Base-by-base conservation (phyloP, 2,329 filamentous ascomycete genomes). In the Aschersonia sp. region DNA sequence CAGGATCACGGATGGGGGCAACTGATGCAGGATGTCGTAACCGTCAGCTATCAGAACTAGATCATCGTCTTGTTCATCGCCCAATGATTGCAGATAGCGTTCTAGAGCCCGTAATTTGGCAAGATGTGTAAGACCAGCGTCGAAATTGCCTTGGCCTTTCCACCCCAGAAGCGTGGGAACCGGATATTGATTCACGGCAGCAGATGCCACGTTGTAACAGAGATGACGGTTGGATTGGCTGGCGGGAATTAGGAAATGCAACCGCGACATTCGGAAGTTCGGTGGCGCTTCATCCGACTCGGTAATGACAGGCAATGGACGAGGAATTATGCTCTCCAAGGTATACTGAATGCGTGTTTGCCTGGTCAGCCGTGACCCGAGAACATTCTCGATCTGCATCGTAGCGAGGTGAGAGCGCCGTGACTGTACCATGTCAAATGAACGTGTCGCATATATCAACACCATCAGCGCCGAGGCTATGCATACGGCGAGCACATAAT, bases 41-140 rank as follows among this genome's bases (percentile, higher is more conserved):
- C 75, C 78, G 57, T 85, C 80, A 5, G 80, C 69, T 44, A 84
- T 68, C 49, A 84, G 62, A 5, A 83, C 71, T 31, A 86, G 61
- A 57, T 85, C 82, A 28, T 77, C 67, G 49, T 80, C 61, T 4
- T 62, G 56, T 6, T 52, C 55, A 2, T 47, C 32, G 6, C 50
- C 48, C 3, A 66, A 53, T 12, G 52, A 52, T 32, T 61, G 49
- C 10, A 68, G 54, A 47, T 68, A 66, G n/a, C 58, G 55, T 42
- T 61, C 49, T 10, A 67, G 59, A 43, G 59, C 55, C 44, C 64
- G 61, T 9, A 70, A 53, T 51, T 67, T 68, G 50, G 67, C 67
- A 30, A 69, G 56, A 47, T 69, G 67, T 4, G 63, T 63, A 9
- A 51, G 50, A 38, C 57, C 55, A 12, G 63, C 62, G 46, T 67